Evolutionary conservation across 192 early-diverging fungal genomes (phyloP).

Genomic region (Backusella westeae): DNA sequence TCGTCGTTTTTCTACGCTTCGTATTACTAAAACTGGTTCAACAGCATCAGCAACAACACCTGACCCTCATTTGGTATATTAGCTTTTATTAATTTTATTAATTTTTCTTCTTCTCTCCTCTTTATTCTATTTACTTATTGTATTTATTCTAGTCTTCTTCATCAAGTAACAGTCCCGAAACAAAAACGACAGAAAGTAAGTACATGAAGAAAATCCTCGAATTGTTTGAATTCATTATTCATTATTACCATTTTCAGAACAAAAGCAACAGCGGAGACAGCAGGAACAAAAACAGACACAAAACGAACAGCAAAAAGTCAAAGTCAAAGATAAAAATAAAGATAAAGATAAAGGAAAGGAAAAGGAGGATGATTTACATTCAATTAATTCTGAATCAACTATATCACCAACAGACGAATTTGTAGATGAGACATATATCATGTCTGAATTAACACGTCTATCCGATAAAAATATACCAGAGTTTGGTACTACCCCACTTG

Average conservation of each 20-base stretch:
- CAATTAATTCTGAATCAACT: conserved; percentile 7
- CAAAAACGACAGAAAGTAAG: not conserved
- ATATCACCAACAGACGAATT: not conserved
- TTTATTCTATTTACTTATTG: not conserved
- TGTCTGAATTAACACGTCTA: conserved; percentile 7
- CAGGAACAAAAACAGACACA: not conserved
- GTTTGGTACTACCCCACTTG: not conserved
- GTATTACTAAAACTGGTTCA: not conserved
- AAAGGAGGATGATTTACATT: not conserved
- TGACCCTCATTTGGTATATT: not conserved
- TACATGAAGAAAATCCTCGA: not conserved
- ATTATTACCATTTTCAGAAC: not conserved
- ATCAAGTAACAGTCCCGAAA: not conserved
- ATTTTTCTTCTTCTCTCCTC: not conserved
- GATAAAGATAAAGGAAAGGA: not conserved
- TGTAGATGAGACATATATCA: not conserved
- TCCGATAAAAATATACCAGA: not conserved
- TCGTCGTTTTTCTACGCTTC: not conserved
- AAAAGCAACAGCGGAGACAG: not conserved
- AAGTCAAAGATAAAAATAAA: not conserved
- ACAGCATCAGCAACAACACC: not conserved
- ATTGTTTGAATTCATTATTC: not conserved
- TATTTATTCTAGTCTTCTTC: not conserved
- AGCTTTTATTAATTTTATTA: not conserved
- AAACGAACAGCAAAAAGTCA: not conserved